These are phyloP conservation scores for Marasmius fiardii DNA, from an alignment of 1,284 basidiomycete genomes.

Conservation along the genomic window DNA sequence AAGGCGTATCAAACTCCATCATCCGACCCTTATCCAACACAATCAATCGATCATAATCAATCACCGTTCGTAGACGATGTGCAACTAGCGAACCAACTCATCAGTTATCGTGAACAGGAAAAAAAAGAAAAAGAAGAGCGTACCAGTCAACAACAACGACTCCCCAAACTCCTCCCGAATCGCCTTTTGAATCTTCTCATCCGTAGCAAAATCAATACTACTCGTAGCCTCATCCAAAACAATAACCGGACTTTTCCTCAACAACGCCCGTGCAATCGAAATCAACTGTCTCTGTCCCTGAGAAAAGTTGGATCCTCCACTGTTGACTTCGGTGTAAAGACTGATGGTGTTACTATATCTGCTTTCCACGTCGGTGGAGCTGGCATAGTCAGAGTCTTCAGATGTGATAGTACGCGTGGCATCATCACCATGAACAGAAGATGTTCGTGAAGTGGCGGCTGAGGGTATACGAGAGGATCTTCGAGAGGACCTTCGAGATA, in stretches of 20 bases:
- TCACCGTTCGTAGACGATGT: constrained; percentile 70
- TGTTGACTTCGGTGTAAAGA: constrained; percentile 71
- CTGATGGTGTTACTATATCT: constrained; percentile 51
- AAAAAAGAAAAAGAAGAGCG: constrained; percentile 14
- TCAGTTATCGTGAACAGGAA: too few species aligned
- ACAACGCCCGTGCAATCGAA: constrained; percentile 75
- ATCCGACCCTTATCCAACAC: constrained; percentile 80
- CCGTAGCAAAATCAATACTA: constrained; percentile 74
- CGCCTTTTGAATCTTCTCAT: constrained; percentile 75
- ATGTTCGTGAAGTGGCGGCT: constrained; percentile 37
- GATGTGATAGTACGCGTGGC: constrained; percentile 26
- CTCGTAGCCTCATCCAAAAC: constrained; percentile 84
- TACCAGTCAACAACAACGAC: constrained; percentile 58
- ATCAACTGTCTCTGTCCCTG: constrained; percentile 84
- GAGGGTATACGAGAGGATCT: constrained; percentile 40
- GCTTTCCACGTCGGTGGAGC: constrained; percentile 44
- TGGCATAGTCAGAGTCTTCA: constrained; percentile 24
- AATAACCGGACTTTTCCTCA: constrained; percentile 74
- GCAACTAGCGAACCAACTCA: constrained; percentile 49
- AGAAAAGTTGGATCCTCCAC: constrained; percentile 82
- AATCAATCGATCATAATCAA: constrained; percentile 79
- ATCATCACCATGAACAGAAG: constrained; percentile 35
- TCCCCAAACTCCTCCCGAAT: constrained; percentile 77
- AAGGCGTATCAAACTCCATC: constrained; percentile 82
- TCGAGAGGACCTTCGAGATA: constrained; percentile 42